phyloP scores from a whole-genome alignment of 2,329 filamentous ascomycete genomes.

The Pestalotiopsis sp. region DNA sequence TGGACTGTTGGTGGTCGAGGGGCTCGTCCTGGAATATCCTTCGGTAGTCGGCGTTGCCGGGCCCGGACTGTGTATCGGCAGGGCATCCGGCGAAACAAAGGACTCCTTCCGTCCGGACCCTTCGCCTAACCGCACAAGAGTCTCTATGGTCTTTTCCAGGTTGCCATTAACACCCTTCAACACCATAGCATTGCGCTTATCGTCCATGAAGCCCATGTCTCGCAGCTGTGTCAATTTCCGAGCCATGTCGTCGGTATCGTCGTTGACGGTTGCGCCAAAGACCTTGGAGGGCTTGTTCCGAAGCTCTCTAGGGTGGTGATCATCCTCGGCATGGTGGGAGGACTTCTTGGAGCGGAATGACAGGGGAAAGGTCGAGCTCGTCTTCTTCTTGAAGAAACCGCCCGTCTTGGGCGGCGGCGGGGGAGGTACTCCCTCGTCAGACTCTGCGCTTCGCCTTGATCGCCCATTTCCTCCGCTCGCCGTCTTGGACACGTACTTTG shows the following conservation, averaged over 20 bases:
- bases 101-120: constrained; percentile 46
- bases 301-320: constrained; percentile 35
- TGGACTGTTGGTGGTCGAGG: constrained; percentile 31
- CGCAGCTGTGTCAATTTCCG: constrained; percentile 75
- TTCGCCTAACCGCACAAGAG: constrained; percentile 81
- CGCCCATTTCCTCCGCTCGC: constrained; percentile 33
- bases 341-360: constrained; percentile 64
- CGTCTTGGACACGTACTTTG: constrained; percentile 80
- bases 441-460: constrained; percentile 44
- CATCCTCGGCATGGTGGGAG: constrained; percentile 24
- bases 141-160: constrained; percentile 83
- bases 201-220: constrained; percentile 91
- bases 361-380: constrained; percentile 69
- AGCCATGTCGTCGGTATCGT: constrained; percentile 65
- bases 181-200: constrained; percentile 77
- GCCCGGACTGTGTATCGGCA: constrained; percentile 55
- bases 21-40: constrained; percentile 31
- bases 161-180: constrained; percentile 84
- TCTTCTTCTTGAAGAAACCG: constrained; percentile 57
- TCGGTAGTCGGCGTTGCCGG: constrained; percentile 34
- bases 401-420: constrained; percentile 66
- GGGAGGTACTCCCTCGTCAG: constrained; percentile 62
- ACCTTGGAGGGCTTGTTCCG: constrained; percentile 67
- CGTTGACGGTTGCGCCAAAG: constrained; percentile 70
- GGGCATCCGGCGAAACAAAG: constrained; percentile 43